Conservation (phyloP, 352 stramenopile species). For the Phytophthora pluvialis region DNA sequence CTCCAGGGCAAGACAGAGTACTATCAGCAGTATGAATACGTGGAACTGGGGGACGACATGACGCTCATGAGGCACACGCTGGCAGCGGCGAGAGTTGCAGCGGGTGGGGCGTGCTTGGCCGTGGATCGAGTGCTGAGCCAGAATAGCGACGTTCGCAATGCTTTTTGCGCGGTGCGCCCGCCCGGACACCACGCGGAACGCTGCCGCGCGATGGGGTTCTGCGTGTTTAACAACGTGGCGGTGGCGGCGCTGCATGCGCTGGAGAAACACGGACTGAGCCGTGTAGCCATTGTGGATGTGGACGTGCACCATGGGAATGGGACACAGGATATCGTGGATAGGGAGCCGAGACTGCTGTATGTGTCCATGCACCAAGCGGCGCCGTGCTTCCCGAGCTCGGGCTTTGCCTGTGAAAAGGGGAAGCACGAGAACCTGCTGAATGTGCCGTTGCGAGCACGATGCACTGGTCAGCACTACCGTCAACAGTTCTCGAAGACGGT, state of each 20-base stretch:
- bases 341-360: conserved; percentile 49
- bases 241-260: conserved; percentile 94
- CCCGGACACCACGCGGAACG: conserved; percentile 68
- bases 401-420: conserved; percentile 44
- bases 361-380: conserved; percentile 60
- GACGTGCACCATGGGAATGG: conserved; percentile 91
- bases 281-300: conserved; percentile 76
- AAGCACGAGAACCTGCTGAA: conserved; percentile 53
- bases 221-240: conserved; percentile 96
- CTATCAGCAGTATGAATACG: conserved; percentile 67
- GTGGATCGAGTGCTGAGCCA: conserved; percentile 52
- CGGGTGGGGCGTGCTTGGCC: conserved; percentile 83
- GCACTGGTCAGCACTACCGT: conserved; percentile 45
- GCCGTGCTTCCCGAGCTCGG: conserved; percentile 55
- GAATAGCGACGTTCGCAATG: conserved; percentile 48
- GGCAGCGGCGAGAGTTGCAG: conserved; percentile 64
- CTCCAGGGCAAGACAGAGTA: conserved; percentile 49
- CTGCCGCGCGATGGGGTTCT: conserved; percentile 86
- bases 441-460: conserved; percentile 46
- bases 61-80: conserved; percentile 76
- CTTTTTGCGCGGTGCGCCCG: conserved; percentile 88
- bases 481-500: conserved; percentile 43
- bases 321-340: conserved; percentile 55
- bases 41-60: conserved; percentile 75
- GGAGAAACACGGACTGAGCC: conserved; percentile 51